Evolutionary conservation across 108 stramenopile genomes (phyloP).

Genomic region (Bacterosira constricta): DNA sequence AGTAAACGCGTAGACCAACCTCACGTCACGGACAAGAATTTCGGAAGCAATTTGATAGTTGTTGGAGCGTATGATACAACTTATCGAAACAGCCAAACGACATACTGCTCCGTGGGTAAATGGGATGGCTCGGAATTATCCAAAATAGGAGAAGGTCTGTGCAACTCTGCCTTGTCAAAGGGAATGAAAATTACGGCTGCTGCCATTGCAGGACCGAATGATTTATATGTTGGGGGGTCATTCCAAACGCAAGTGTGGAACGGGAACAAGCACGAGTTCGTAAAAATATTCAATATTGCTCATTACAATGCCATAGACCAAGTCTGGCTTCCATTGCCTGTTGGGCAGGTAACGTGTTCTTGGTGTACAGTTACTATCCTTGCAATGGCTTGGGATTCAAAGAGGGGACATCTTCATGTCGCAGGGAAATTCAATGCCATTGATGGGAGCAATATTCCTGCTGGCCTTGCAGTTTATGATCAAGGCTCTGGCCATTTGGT

Average conservation of each 20-base stretch:
- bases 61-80: slow-evolving; percentile 94
- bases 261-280: slow-evolving; percentile 89
- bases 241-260: slow-evolving; percentile 96
- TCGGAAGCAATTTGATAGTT: slow-evolving; percentile 82
- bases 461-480: slow-evolving; percentile 87
- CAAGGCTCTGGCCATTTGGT: slow-evolving; percentile 80
- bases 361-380: slow-evolving; percentile 92
- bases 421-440: slow-evolving; percentile 91
- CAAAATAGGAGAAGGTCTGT: slow-evolving; percentile 93
- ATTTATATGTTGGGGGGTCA: slow-evolving; percentile 88
- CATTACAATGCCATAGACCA: slow-evolving; percentile 84
- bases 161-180: slow-evolving; percentile 85
- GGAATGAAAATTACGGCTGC: slow-evolving; percentile 91
- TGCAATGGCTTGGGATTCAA: slow-evolving; percentile 92
- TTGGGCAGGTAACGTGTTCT: slow-evolving; percentile 91
- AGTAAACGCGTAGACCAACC: slow-evolving; percentile 38
- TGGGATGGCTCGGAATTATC: slow-evolving; percentile 85
- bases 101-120: slow-evolving; percentile 93
- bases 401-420: slow-evolving; percentile 81
- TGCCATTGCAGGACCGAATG: slow-evolving; percentile 81
- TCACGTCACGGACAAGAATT: slow-evolving; percentile 32
- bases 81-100: slow-evolving; percentile 89
- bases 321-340: slow-evolving; percentile 87
- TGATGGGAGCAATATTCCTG: slow-evolving; percentile 83
- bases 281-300: slow-evolving; percentile 93